These are phyloP conservation scores for Fereydounia khargensis DNA, from an alignment of 1,284 basidiomycete species.

Conservation along the genomic window DNA sequence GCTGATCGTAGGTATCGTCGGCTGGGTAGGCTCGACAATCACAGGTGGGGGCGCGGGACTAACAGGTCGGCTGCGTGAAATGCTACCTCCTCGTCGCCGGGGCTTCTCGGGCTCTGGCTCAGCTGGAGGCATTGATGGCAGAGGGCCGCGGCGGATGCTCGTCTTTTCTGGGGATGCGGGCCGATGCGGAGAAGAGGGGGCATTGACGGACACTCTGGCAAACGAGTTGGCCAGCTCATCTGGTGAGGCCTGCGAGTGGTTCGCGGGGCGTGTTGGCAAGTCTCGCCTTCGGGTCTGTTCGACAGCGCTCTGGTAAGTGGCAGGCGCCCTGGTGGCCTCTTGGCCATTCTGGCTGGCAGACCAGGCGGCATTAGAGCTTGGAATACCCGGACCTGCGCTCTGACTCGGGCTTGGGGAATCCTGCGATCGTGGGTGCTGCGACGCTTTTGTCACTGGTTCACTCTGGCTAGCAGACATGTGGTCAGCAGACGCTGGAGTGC, in stretches of 20 bases:
- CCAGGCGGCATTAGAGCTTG: slow-evolving; percentile 3
- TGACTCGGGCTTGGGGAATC: slow-evolving; percentile 9
- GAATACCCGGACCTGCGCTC: slow-evolving; percentile 11
- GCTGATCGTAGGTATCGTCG: slow-evolving; percentile 22
- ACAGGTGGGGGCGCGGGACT: no score
- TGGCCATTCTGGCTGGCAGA: not conserved
- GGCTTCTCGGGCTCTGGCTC: slow-evolving; percentile 28
- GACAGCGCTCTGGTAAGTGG: not conserved
- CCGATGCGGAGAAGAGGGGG: no score
- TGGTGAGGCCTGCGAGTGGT: not conserved
- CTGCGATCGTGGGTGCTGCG: not conserved
- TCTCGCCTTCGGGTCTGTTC: not conserved
- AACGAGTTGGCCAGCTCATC: slow-evolving; percentile 11
- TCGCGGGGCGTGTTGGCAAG: not conserved
- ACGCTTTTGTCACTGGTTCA: slow-evolving; percentile 12
- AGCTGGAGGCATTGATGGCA: no score
- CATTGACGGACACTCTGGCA: slow-evolving; percentile 8
- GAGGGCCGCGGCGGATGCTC: no score
- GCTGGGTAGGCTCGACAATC: no score
- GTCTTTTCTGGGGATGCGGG: no score
- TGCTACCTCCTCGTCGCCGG: slow-evolving; percentile 31
- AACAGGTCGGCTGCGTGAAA: slow-evolving; percentile 18
- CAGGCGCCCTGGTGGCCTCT: not conserved
- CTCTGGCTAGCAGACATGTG: slow-evolving; percentile 19
- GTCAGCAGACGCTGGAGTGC: not conserved